phyloP scores from a whole-genome alignment of 2,329 filamentous ascomycete species.

The Kalaharituber pfeilii region DNA sequence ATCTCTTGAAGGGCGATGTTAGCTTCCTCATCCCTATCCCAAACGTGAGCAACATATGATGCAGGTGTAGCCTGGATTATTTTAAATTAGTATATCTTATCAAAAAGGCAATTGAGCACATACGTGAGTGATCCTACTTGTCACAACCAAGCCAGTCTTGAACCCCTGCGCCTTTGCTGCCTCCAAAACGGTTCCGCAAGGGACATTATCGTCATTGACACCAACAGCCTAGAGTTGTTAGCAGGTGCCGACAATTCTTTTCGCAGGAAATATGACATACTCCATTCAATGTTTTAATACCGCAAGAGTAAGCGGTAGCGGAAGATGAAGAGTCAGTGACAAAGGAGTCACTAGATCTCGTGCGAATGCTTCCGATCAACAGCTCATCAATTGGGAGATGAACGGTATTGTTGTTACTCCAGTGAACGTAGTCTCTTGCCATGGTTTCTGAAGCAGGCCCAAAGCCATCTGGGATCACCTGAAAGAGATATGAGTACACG shows the following conservation, averaged over 20 bases:
- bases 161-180: slow-evolving; percentile 29
- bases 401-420: slow-evolving; percentile 14
- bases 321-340: slow-evolving; percentile 30
- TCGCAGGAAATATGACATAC: slow-evolving; percentile 18
- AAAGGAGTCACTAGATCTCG: slow-evolving; percentile 25
- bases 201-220: slow-evolving; percentile 25
- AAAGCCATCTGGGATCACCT: slow-evolving; percentile 19
- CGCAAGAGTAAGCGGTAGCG: slow-evolving; percentile 29
- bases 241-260: background rate
- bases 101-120: background rate
- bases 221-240: slow-evolving; percentile 23
- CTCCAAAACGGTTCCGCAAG: slow-evolving; percentile 29
- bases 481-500: background rate
- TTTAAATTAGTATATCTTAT: background rate
- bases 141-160: slow-evolving; percentile 31
- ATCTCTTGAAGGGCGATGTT: slow-evolving; percentile 29
- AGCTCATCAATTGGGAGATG: slow-evolving; percentile 18
- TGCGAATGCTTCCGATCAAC: slow-evolving; percentile 25
- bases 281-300: slow-evolving; percentile 29
- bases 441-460: slow-evolving; percentile 16
- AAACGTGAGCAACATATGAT: slow-evolving; percentile 26
- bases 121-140: slow-evolving; percentile 28
- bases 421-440: slow-evolving; percentile 17
- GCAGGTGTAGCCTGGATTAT: slow-evolving; percentile 22
- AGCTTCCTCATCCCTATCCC: slow-evolving; percentile 25